phyloP scores from a whole-genome alignment of 2,329 filamentous ascomycete species.

The Coniochaeta sp. region DNA sequence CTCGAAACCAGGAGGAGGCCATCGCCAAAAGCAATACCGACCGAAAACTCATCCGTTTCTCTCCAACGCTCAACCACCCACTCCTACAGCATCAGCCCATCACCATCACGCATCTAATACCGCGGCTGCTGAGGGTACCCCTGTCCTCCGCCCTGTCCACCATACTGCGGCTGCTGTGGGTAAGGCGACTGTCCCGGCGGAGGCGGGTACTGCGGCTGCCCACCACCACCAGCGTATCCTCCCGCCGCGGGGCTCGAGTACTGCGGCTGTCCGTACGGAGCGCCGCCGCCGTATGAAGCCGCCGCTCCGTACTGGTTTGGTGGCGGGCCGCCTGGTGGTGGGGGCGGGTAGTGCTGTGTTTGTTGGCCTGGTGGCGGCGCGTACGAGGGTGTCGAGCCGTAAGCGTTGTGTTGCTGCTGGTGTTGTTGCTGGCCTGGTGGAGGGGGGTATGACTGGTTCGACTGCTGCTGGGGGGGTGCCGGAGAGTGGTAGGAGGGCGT shows the following conservation, averaged over 20 bases:
- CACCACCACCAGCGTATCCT: conserved; percentile 3
- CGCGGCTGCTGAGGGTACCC: not conserved
- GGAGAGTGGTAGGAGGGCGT: conserved; percentile 14
- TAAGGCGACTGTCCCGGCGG: conserved; percentile 1
- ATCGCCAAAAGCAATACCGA: too few species aligned
- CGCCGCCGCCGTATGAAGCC: conserved; percentile 17
- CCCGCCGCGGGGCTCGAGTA: conserved; percentile 10
- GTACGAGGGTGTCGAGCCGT: conserved; percentile 10
- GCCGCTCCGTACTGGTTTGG: conserved; percentile 15
- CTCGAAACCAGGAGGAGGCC: too few species aligned
- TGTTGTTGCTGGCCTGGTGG: conserved; percentile 14
- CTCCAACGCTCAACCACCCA: too few species aligned
- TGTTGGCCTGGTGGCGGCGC: conserved; percentile 19
- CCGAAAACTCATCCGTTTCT: too few species aligned
- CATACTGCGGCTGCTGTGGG: conserved; percentile 4
- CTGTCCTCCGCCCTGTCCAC: conserved; percentile 3
- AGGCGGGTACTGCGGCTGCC: conserved; percentile 4
- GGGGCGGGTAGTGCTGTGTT: conserved; percentile 12
- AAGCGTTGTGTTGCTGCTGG: conserved; percentile 12
- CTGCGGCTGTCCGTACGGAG: conserved; percentile 22
- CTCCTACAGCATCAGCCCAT: too few species aligned
- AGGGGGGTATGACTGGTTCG: conserved; percentile 14
- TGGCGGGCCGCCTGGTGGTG: conserved; percentile 13
- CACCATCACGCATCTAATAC: too few species aligned
- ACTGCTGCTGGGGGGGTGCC: conserved; percentile 13